Base-by-base conservation (phyloP, 441 rosid species). In the Erodium texanum region DNA sequence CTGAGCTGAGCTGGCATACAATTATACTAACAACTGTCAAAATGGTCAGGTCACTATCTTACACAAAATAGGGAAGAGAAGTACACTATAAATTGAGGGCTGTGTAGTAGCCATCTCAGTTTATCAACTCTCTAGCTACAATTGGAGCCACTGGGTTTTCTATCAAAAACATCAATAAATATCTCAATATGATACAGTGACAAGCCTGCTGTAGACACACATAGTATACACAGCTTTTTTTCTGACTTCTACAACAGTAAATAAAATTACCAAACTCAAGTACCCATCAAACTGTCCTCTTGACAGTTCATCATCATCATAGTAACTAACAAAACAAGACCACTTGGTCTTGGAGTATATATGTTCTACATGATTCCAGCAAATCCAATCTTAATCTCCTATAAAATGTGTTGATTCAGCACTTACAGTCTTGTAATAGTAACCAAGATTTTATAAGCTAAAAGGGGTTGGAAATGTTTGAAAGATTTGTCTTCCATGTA, bases 1-100 rank as follows among this genome's bases (percentile, higher is more conserved):
- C 74, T 71, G 65, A 16, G 70, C 36, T 7, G 3, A 0, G 36
- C 36, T 32, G 36, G 36, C 36, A 7, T 32, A 32, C 36, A 32
- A 32, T 5, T 32, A 5, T 32, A 32, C 36, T 5, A 5, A 66
- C 65, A 67, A 9, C 66, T 66, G 68, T 65, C 66, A 78, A 78
- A 32, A 75, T 12, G 38, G 86, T 74, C 69, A 66, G 62, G 84
- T 84, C 84, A 80, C 83, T 4, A 80, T 80, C 86, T 77, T 79
- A 68, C 82, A 66, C 80, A 14, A 77, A 74, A 56, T 62, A 15
- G 78, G 86, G 65, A 73, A 67, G 63, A 61, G 64, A 71, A 70
- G 72, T 45, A 14, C 15, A 24, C 65, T 62, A 24, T 62, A 62
- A 24, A 24, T 62, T 62, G 38, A 62, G 38, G 65, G 65, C 65